Conservation (phyloP, 768 basidiomycete genomes). For the Obba rivulosa region DNA sequence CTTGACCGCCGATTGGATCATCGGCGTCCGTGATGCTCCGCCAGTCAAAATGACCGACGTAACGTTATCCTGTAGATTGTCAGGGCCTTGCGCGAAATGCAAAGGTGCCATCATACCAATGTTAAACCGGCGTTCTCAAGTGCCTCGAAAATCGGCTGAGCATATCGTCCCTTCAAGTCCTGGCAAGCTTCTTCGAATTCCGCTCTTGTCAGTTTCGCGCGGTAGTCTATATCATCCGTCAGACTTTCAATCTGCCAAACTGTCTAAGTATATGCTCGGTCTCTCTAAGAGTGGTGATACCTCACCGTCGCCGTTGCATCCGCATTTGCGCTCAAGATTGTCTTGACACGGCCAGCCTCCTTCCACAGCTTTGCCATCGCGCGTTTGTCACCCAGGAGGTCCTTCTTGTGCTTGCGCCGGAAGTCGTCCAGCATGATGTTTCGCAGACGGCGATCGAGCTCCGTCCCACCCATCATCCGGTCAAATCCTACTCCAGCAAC, state of each 20-base stretch:
- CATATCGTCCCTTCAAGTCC: slow-evolving; percentile 59
- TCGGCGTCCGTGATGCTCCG: slow-evolving; percentile 83
- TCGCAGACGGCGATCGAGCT: slow-evolving; percentile 77
- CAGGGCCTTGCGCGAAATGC: background rate
- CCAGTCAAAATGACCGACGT: slow-evolving; percentile 92
- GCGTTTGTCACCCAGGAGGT: slow-evolving; percentile 66
- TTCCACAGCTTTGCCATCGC: slow-evolving; percentile 94
- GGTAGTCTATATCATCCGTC: slow-evolving; percentile 89
- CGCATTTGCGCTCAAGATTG: slow-evolving; percentile 87
- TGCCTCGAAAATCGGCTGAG: slow-evolving; percentile 71
- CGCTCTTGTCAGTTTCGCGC: slow-evolving; percentile 66
- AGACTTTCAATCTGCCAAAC: slow-evolving; percentile 71
- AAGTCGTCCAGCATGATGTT: slow-evolving; percentile 77
- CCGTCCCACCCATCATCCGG: slow-evolving; percentile 69
- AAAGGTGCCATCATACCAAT: slow-evolving; percentile 39
- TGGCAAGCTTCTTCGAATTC: slow-evolving; percentile 73
- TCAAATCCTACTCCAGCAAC: slow-evolving; percentile 84
- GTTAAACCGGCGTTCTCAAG: slow-evolving; percentile 60
- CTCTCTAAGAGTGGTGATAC: slow-evolving; percentile 7
- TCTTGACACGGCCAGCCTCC: slow-evolving; percentile 88
- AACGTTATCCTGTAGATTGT: slow-evolving; percentile 56
- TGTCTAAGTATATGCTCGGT: slow-evolving; percentile 1
- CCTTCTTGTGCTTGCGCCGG: slow-evolving; percentile 61
- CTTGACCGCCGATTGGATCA: slow-evolving; percentile 83
- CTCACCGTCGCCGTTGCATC: slow-evolving; percentile 71